Evolutionary conservation across 345 rosid species (phyloP).

Genomic region (Citrus sp.): DNA sequence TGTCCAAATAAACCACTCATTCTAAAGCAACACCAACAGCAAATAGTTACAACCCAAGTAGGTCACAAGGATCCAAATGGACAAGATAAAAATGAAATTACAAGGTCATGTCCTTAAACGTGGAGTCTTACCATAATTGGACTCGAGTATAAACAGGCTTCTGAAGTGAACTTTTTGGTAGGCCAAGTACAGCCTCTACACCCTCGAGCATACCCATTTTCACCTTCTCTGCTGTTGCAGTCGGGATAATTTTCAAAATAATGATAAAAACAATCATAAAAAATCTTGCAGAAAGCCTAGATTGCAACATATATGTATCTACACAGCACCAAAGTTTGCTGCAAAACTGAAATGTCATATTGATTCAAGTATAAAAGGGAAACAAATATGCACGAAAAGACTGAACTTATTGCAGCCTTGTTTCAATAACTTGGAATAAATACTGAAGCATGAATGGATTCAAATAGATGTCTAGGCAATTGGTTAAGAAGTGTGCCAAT

Average conservation of each 20-base stretch:
- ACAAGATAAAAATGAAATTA: background rate
- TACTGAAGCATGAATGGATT: too few species aligned
- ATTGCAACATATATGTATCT: too few species aligned
- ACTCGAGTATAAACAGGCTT: constrained; percentile 53
- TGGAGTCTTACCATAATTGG: constrained; percentile 65
- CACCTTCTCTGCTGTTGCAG: constrained; percentile 70
- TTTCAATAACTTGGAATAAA: background rate
- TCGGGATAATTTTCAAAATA: constrained; percentile 75
- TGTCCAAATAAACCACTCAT: background rate
- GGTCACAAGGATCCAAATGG: background rate
- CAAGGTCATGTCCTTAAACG: background rate
- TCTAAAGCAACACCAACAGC: background rate
- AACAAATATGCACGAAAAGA: background rate
- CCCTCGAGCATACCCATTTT: constrained; percentile 70
- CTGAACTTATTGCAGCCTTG: background rate
- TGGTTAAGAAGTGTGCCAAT: too few species aligned
- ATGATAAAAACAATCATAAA: background rate
- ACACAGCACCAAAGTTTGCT: too few species aligned
- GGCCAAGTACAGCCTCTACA: constrained; percentile 67
- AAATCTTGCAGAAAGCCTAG: too few species aligned
- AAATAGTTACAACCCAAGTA: background rate
- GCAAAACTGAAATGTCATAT: too few species aligned
- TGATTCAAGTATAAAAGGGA: too few species aligned
- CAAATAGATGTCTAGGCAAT: too few species aligned
- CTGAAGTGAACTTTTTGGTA: constrained; percentile 59